A percentile compares a stretch with the other conserved stretches of the same genome.
These are phyloP conservation scores for Colletotrichum zoysiae DNA, from an alignment of 2,329 filamentous ascomycete genomes.

Conservation along the genomic window DNA sequence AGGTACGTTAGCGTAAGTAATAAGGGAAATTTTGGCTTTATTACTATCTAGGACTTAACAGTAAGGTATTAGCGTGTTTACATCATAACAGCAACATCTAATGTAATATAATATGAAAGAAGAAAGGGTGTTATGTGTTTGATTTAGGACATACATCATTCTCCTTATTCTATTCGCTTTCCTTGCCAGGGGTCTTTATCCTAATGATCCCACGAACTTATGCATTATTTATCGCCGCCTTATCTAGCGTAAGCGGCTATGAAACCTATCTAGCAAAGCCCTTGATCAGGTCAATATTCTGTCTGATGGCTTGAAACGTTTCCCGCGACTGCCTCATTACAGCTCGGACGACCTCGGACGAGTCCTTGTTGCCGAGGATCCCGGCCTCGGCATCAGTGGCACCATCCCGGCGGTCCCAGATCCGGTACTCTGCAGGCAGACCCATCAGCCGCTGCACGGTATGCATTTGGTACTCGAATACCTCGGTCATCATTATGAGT, in stretches of 20 bases:
- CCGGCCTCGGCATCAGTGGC: neutral
- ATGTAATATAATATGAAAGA: no score
- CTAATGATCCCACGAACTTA: no score
- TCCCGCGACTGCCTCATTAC: neutral
- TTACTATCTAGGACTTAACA: no score
- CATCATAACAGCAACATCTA: no score
- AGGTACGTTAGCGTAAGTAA: no score
- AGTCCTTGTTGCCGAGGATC: neutral
- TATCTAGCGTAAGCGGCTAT: neutral
- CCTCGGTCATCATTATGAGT: constrained; percentile 10
- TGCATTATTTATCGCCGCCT: neutral
- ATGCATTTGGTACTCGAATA: constrained; percentile 13
- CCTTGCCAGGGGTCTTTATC: no score
- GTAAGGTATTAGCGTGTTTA: no score
- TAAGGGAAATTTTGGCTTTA: no score
- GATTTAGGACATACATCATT: no score
- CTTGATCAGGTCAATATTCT: neutral
- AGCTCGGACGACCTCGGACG: neutral
- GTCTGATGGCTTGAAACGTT: constrained; percentile 4
- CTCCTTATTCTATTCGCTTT: no score
- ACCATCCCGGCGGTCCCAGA: neutral
- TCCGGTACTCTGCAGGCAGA: constrained; percentile 1
- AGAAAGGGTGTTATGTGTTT: no score
- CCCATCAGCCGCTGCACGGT: constrained; percentile 7
- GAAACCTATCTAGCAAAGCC: neutral